phyloP scores from a whole-genome alignment of 495 filamentous ascomycete genomes.

The Endocarpon pusillum region DNA sequence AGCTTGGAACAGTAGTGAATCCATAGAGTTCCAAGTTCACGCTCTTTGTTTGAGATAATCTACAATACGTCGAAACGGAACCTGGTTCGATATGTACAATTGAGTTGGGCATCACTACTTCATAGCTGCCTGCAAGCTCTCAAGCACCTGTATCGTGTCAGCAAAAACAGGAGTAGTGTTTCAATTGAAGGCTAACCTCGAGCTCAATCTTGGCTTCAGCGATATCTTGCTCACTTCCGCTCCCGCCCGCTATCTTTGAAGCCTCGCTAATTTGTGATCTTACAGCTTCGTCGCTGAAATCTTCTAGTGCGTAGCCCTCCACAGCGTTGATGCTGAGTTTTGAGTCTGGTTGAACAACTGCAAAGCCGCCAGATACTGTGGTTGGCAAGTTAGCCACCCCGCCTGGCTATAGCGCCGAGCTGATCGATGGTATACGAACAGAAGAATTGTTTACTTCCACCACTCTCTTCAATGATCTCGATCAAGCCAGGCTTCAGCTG shows the following conservation, averaged over 20 bases:
- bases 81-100: neutral
- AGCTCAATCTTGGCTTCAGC: slow-evolving; percentile 97
- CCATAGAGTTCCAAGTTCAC: too few relatives aligned
- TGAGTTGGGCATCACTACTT: slow-evolving; percentile 49
- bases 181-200: slow-evolving; percentile 44
- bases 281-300: slow-evolving; percentile 80
- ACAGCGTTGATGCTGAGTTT: slow-evolving; percentile 93
- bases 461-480: slow-evolving; percentile 85
- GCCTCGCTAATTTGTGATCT: slow-evolving; percentile 74
- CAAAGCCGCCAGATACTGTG: slow-evolving; percentile 89
- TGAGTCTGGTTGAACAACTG: slow-evolving; percentile 89
- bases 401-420: too few relatives aligned
- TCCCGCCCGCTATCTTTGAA: slow-evolving; percentile 81
- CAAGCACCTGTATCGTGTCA: slow-evolving; percentile 37
- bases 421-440: slow-evolving; percentile 60
- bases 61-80: neutral
- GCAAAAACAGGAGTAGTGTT: slow-evolving; percentile 7
- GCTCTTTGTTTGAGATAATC: neutral
- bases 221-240: slow-evolving; percentile 91
- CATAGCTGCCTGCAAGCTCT: slow-evolving; percentile 56
- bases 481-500: slow-evolving; percentile 93
- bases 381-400: too few relatives aligned
- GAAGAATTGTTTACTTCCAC: slow-evolving; percentile 95
- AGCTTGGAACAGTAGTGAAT: too few relatives aligned
- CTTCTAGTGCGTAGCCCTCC: slow-evolving; percentile 84